phyloP scores from a whole-genome alignment of 2,329 filamentous ascomycete species.

The Uncinocarpus reesii region DNA sequence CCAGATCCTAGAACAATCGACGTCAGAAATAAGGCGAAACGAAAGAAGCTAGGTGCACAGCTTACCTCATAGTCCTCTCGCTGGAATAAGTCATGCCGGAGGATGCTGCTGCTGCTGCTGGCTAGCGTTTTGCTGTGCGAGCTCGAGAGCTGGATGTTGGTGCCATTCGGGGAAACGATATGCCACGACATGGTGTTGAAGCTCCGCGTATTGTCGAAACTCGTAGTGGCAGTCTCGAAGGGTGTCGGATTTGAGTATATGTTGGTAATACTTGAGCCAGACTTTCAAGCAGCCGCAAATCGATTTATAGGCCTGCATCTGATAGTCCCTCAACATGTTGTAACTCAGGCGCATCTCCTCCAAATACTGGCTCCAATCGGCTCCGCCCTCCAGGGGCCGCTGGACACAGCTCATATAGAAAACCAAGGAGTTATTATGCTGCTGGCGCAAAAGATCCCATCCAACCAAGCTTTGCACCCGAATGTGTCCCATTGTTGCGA shows the following conservation, averaged over 20 bases:
- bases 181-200: background rate
- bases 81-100: too few relatives aligned
- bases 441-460: background rate
- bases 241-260: background rate
- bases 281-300: conserved; percentile 6
- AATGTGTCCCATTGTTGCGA: background rate
- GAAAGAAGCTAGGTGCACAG: too few relatives aligned
- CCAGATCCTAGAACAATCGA: too few relatives aligned
- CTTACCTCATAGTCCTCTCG: too few relatives aligned
- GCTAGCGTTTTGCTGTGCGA: background rate
- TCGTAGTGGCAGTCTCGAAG: background rate
- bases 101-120: too few relatives aligned
- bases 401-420: background rate
- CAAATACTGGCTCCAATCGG: conserved; percentile 2
- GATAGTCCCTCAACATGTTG: conserved; percentile 11
- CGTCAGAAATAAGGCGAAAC: too few relatives aligned
- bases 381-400: background rate
- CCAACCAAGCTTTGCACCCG: background rate
- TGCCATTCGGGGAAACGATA: conserved; percentile 10
- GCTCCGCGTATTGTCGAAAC: background rate
- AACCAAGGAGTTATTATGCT: background rate
- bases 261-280: conserved; percentile 5
- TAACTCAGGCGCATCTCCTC: conserved; percentile 6
- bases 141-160: background rate
- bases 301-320: conserved; percentile 9